Evolutionary conservation across 2,329 filamentous ascomycete species (phyloP).

Genomic region (Pseudophaeomoniella oleicola): DNA sequence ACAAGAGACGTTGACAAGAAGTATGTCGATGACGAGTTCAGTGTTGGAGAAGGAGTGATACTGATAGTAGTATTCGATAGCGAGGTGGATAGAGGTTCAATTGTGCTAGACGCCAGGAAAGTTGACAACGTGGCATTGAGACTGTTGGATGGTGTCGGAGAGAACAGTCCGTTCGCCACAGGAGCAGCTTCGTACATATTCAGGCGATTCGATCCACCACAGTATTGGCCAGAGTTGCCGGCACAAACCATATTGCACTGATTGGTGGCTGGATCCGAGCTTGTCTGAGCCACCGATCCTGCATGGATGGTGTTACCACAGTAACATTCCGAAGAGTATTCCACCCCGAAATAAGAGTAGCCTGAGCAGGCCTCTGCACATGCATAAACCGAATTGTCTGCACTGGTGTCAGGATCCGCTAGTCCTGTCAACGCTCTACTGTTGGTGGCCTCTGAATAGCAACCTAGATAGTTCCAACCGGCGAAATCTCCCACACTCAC

Average conservation of each 20-base stretch:
- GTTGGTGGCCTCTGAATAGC: constrained; percentile 13
- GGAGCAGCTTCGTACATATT: constrained; percentile 4
- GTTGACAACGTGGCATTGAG: background rate
- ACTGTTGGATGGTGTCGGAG: background rate
- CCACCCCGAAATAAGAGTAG: constrained; percentile 17
- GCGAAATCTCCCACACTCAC: background rate
- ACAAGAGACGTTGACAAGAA: background rate
- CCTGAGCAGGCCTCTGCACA: constrained; percentile 17
- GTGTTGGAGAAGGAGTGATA: no score
- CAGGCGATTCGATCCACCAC: constrained; percentile 21
- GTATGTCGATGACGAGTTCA: background rate
- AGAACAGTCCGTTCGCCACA: background rate
- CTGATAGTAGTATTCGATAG: background rate
- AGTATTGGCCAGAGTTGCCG: constrained; percentile 21
- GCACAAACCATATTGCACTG: constrained; percentile 31
- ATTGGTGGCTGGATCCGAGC: constrained; percentile 14
- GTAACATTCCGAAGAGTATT: constrained; percentile 17
- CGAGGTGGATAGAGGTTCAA: background rate
- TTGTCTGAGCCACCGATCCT: constrained; percentile 28
- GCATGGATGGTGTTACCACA: constrained; percentile 26
- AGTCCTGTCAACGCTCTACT: constrained; percentile 9
- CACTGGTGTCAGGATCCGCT: constrained; percentile 5
- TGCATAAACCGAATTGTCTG: constrained; percentile 14
- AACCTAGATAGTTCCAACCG: constrained; percentile 16
- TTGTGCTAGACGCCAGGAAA: background rate